Conservation (phyloP, 306 rosid species). For the Sechiopsis laciniata region DNA sequence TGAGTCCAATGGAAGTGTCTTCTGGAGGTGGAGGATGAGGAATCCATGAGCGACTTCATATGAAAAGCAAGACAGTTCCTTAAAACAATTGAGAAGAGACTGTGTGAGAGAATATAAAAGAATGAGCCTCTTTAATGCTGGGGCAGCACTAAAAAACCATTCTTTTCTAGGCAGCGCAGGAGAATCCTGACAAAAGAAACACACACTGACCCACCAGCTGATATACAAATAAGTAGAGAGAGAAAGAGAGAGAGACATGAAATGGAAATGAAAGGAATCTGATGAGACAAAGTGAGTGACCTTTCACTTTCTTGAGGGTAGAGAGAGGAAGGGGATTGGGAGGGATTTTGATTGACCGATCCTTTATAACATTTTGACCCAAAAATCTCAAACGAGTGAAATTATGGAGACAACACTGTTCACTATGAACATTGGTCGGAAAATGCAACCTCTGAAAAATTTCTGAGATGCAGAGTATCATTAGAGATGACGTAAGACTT, state of each 20-base stretch:
- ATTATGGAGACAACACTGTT: slow-evolving; percentile 23
- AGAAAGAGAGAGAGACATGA: slow-evolving; percentile 22
- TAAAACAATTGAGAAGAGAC: slow-evolving; percentile 11
- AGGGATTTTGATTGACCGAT: slow-evolving; percentile 49
- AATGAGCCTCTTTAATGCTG: slow-evolving; percentile 33
- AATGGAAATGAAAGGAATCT: slow-evolving; percentile 56
- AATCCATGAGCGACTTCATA: slow-evolving; percentile 51
- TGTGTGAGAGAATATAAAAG: slow-evolving; percentile 12
- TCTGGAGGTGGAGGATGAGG: slow-evolving; percentile 70
- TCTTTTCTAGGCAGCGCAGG: slow-evolving; percentile 51
- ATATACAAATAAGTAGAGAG: slow-evolving; percentile 37
- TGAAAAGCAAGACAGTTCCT: slow-evolving; percentile 7
- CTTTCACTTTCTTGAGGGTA: slow-evolving; percentile 73
- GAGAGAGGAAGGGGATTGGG: slow-evolving; percentile 11
- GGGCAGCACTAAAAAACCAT: slow-evolving; percentile 33
- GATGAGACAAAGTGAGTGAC: slow-evolving; percentile 79
- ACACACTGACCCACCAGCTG: slow-evolving; percentile 75
- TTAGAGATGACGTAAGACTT: slow-evolving; percentile 12
- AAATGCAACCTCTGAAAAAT: slow-evolving; percentile 15
- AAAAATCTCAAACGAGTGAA: slow-evolving; percentile 23
- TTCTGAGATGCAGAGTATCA: slow-evolving; percentile 15
- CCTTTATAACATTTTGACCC: slow-evolving; percentile 71
- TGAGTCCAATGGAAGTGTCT: slow-evolving; percentile 95
- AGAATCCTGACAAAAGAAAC: slow-evolving; percentile 96
- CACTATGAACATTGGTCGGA: slow-evolving; percentile 19